Base-by-base conservation (phyloP, 495 filamentous ascomycete genomes). In the Daldinia caldariorum region DNA sequence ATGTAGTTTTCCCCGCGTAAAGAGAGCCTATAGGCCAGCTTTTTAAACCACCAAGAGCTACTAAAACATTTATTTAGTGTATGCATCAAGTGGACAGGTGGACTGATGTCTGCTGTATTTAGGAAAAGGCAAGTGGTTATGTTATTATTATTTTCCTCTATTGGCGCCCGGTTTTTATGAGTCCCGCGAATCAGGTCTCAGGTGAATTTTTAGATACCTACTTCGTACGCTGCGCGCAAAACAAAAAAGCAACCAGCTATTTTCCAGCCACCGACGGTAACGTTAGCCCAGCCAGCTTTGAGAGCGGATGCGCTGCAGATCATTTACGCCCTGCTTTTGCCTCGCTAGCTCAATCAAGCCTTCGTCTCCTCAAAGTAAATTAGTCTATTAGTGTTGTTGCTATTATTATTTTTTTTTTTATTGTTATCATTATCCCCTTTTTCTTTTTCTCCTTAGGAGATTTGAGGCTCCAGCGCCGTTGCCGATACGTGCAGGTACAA, bases 201-300 rank as follows among this genome's bases (percentile, higher is more conserved):
- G 65, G 39, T 29, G 26, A 68, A 61, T 67, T 61, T 54, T 31
- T 58, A 18, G 6, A 41, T 18, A n/a, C n/a, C n/a, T n/a, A n/a
- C n/a, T n/a, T n/a, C n/a, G n/a, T n/a, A 18, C 50, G 31, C 6
- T 14, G 32, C 32, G 37, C 29, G 38, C 10, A 62, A 5, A 35
- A 14, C 47, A 64, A 50, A 14, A 35, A 68, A 64, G 43, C 32
- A 43, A 50, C 39, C 63, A 35, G 34, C 43, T 22, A 14, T 63
- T 61, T 61, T 64, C 69, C 69, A 72, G 69, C 69, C 69, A 72
- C 69, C 58, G 22, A 66, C 62, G 58, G 63, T 58, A 72, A 59
- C 55, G 65, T 26, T 26, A 26, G 26, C 26, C 26, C 32, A 37
- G 68, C 57, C 32, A 18, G 53, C 41, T 39, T 29, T 26, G 59